phyloP scores from a whole-genome alignment of 768 basidiomycete genomes.

The Phylloporus rhodoxanthus region DNA sequence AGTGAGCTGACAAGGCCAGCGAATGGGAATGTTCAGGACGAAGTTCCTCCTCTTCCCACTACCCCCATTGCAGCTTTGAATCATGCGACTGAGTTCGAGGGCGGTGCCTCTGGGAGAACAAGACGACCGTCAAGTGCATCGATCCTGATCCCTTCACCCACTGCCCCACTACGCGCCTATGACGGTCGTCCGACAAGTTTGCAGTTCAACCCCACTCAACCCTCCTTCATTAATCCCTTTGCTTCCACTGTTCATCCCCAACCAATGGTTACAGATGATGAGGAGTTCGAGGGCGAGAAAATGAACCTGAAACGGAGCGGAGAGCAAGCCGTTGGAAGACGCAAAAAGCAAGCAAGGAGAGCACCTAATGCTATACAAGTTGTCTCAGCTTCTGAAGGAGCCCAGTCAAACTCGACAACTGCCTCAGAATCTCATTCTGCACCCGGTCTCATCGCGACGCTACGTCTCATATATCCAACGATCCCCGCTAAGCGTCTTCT shows the following conservation, averaged over 20 bases:
- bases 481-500: conserved; percentile 72
- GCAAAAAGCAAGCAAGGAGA: conserved; percentile 25
- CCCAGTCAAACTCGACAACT: conserved; percentile 1
- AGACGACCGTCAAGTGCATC: conserved; percentile 31
- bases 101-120: conserved; percentile 15
- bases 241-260: neutral
- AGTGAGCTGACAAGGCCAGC: conserved; percentile 49
- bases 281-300: conserved; percentile 44
- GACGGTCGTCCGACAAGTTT: conserved; percentile 40
- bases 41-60: conserved; percentile 18
- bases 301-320: conserved; percentile 36
- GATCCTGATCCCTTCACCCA: conserved; percentile 32
- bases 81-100: conserved; percentile 17
- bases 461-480: conserved; percentile 57
- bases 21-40: neutral
- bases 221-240: conserved; percentile 32
- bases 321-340: conserved; percentile 34
- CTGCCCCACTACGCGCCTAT: conserved; percentile 27
- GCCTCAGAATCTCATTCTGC: neutral
- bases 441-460: conserved; percentile 32
- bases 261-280: conserved; percentile 32
- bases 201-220: conserved; percentile 59
- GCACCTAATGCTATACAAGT: neutral
- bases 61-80: conserved; percentile 16
- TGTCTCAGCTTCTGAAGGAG: conserved; percentile 5